Conservation (phyloP, 371 early-diverging fungal species). For the Nematocida sp. region DNA sequence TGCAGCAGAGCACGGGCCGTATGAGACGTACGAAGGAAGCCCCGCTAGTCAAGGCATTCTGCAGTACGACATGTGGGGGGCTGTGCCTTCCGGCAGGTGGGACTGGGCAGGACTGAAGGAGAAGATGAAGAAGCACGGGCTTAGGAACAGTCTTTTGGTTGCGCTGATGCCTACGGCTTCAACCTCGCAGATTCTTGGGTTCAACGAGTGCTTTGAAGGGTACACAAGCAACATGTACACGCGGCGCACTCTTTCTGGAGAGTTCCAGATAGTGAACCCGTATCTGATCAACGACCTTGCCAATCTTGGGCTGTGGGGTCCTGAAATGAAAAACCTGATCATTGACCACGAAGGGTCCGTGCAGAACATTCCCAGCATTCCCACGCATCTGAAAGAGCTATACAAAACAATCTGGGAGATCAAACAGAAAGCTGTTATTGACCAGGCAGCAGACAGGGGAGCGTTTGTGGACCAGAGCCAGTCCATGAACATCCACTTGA, state of each 20-base stretch:
- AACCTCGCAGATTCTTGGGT: constrained; percentile 93
- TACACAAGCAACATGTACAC: constrained; percentile 94
- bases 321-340: constrained; percentile 85
- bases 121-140: constrained; percentile 77
- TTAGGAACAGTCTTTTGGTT: constrained; percentile 89
- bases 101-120: constrained; percentile 80
- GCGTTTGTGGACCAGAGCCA: constrained; percentile 96
- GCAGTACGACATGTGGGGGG: constrained; percentile 88
- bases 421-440: constrained; percentile 72
- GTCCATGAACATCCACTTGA: constrained; percentile 89
- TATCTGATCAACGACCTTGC: constrained; percentile 86
- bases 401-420: constrained; percentile 98
- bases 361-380: constrained; percentile 74
- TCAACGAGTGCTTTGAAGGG: constrained; percentile 97
- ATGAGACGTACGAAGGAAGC: constrained; percentile 78
- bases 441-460: constrained; percentile 78
- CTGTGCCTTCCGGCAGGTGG: constrained; percentile 71
- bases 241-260: constrained; percentile 91
- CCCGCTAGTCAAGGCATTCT: constrained; percentile 83
- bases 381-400: constrained; percentile 78
- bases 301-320: constrained; percentile 83
- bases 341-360: constrained; percentile 86
- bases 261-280: constrained; percentile 96
- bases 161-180: constrained; percentile 99
- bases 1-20: constrained; percentile 75